phyloP scores from a whole-genome alignment of 768 basidiomycete genomes.

The Dioszegia crocea region DNA sequence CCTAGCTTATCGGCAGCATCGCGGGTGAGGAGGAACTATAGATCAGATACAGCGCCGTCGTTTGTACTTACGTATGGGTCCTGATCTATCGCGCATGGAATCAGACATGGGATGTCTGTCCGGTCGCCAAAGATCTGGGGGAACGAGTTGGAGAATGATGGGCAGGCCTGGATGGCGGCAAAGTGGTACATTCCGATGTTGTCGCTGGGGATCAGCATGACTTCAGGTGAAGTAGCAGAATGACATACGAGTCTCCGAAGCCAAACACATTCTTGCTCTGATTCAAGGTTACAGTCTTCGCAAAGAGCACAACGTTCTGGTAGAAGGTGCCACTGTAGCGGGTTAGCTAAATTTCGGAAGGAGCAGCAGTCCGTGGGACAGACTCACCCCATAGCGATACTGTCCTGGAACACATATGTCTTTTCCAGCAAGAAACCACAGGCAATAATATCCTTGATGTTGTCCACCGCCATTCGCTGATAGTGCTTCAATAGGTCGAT shows the following conservation, averaged over 20 bases:
- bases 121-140: slow-evolving; percentile 88
- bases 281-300: slow-evolving; percentile 84
- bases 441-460: slow-evolving; percentile 94
- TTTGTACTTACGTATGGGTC: slow-evolving; percentile 43
- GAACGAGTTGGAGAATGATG: slow-evolving; percentile 96
- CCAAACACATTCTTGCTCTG: slow-evolving; percentile 95
- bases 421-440: slow-evolving; percentile 85
- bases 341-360: neutral
- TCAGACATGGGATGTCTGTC: slow-evolving; percentile 81
- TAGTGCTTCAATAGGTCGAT: slow-evolving; percentile 70
- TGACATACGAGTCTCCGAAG: slow-evolving; percentile 84
- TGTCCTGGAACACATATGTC: slow-evolving; percentile 96
- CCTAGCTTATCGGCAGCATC: slow-evolving; percentile 91
- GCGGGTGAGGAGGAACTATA: slow-evolving; percentile 92
- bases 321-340: slow-evolving; percentile 74
- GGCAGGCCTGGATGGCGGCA: slow-evolving; percentile 88
- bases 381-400: slow-evolving; percentile 67
- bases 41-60: neutral
- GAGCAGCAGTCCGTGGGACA: neutral
- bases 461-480: slow-evolving; percentile 69
- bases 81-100: slow-evolving; percentile 98
- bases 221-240: neutral
- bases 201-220: slow-evolving; percentile 58
- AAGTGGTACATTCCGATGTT: slow-evolving; percentile 99
- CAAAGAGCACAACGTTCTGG: slow-evolving; percentile 85